A percentile compares a stretch with the other conserved stretches of the same genome.
These are phyloP conservation scores for Aureobasidium lini DNA, from an alignment of 2,329 filamentous ascomycete species.

Conservation along the genomic window DNA sequence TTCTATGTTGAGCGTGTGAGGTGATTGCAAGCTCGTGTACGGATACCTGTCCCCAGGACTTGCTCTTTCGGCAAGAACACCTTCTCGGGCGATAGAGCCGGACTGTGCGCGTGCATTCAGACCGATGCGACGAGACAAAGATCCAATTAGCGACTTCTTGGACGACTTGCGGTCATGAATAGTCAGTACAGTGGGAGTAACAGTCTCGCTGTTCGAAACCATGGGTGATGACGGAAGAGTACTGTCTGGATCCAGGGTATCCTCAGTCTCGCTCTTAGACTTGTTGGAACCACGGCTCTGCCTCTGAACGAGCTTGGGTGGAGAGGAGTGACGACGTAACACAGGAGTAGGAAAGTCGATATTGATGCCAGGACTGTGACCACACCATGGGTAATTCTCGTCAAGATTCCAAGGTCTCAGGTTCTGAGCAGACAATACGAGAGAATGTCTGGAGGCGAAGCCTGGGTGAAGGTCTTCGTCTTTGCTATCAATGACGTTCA, in stretches of 20 bases:
- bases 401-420: slow-evolving; percentile 42
- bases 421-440: slow-evolving; percentile 28
- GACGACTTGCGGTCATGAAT: slow-evolving; percentile 26
- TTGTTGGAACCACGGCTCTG: not conserved
- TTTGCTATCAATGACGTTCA: slow-evolving; percentile 2
- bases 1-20: slow-evolving; percentile 31
- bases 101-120: slow-evolving; percentile 17
- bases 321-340: slow-evolving; percentile 24
- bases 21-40: slow-evolving; percentile 38
- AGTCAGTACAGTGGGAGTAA: slow-evolving; percentile 20
- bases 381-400: slow-evolving; percentile 41
- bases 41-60: slow-evolving; percentile 41
- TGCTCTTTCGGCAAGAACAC: slow-evolving; percentile 5
- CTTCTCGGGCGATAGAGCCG: not conserved
- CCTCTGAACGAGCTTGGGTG: slow-evolving; percentile 22
- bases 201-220: not conserved
- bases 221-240: slow-evolving; percentile 13
- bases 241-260: slow-evolving; percentile 7
- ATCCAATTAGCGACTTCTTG: slow-evolving; percentile 30
- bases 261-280: slow-evolving; percentile 1
- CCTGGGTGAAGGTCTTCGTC: not conserved
- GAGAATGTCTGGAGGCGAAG: slow-evolving; percentile 21
- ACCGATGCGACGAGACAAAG: slow-evolving; percentile 27
- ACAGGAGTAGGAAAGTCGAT: slow-evolving; percentile 31
- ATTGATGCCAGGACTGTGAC: slow-evolving; percentile 29